These are phyloP conservation scores for Bolboschoenus planiculmis DNA, from an alignment of 176 grass and related monocot species.

Conservation along the genomic window DNA sequence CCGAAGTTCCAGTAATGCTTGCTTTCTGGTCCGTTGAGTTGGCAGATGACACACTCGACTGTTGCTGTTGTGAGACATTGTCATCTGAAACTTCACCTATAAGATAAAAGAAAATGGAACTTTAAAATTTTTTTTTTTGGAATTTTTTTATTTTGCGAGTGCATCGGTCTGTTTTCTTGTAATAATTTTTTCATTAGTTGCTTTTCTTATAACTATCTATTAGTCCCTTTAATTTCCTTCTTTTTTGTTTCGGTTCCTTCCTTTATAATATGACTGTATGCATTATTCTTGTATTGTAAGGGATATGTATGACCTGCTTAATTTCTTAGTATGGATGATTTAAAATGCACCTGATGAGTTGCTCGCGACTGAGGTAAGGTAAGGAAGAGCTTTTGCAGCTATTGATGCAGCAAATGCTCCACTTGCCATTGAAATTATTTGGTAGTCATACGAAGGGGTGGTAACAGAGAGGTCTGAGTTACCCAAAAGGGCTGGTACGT, in stretches of 20 bases:
- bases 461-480: slow-evolving; percentile 23
- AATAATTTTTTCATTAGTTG: neutral
- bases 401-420: slow-evolving; percentile 67
- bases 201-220: neutral
- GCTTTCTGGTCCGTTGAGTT: slow-evolving; percentile 28
- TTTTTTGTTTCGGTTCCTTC: neutral
- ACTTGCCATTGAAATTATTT: slow-evolving; percentile 49
- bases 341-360: neutral
- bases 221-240: neutral
- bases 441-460: neutral
- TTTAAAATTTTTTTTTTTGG: neutral
- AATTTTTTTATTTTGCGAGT: slow-evolving; percentile 13
- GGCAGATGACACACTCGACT: neutral
- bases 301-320: neutral
- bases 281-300: neutral
- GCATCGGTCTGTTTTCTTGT: neutral
- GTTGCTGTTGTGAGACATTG: slow-evolving; percentile 22
- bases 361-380: slow-evolving; percentile 3
- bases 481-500: slow-evolving; percentile 62
- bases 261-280: neutral
- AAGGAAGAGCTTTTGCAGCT: slow-evolving; percentile 23
- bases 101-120: slow-evolving; percentile 8
- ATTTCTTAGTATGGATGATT: neutral
- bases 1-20: slow-evolving; percentile 26
- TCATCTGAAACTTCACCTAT: slow-evolving; percentile 27